phyloP scores from a whole-genome alignment of 257 asterid genomes.

The Forsythia viridissima region DNA sequence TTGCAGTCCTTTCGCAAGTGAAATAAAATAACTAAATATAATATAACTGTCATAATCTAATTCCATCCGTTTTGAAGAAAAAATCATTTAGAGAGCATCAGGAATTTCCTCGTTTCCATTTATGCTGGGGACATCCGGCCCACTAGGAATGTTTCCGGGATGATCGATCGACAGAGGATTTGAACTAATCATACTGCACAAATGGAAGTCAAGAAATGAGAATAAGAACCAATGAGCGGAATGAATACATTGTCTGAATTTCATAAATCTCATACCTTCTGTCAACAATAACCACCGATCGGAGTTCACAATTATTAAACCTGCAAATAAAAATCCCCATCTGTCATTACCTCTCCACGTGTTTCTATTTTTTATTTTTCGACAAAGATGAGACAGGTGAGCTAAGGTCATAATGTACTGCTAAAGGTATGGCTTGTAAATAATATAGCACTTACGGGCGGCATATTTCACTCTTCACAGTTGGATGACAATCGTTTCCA shows the following conservation, averaged over 20 bases:
- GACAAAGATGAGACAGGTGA: too few species aligned
- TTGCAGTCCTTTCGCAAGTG: not conserved
- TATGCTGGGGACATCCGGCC: conserved; percentile 63
- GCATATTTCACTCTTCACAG: conserved; percentile 73
- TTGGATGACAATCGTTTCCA: conserved; percentile 78
- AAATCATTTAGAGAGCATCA: not conserved
- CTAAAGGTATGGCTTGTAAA: not conserved
- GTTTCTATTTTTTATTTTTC: too few species aligned
- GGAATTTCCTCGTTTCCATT: conserved; percentile 25
- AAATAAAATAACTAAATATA: too few species aligned
- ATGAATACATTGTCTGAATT: not conserved
- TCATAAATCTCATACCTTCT: conserved; percentile 46
- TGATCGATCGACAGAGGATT: conserved; percentile 56
- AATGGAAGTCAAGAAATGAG: conserved; percentile 3
- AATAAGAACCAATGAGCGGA: not conserved
- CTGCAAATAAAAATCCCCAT: conserved; percentile 46
- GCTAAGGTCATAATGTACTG: too few species aligned
- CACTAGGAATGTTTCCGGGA: conserved; percentile 72
- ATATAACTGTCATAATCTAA: not conserved
- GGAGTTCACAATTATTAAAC: conserved; percentile 84
- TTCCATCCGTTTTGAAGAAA: not conserved
- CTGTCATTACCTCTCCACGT: not conserved
- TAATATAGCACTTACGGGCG: conserved; percentile 50
- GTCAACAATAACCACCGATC: conserved; percentile 76
- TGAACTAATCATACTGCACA: conserved; percentile 61